Base-by-base conservation (phyloP, 139 green algal genomes). In the Micractinium sp. region DNA sequence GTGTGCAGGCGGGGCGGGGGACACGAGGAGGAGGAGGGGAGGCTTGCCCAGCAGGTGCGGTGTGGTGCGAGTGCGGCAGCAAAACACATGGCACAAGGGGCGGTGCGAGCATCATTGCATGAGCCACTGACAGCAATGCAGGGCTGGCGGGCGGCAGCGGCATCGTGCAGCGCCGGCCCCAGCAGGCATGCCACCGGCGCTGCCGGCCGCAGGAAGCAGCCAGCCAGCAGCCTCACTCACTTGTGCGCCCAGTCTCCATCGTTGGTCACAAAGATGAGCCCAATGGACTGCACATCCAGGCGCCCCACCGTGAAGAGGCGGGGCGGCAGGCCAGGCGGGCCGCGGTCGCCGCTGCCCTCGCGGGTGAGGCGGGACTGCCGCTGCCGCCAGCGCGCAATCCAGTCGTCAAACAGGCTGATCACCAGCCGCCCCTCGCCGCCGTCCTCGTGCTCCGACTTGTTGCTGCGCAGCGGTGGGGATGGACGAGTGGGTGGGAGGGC, bases 211-310 rank as follows among this genome's bases (percentile, higher is more conserved):
- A 47, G 73, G 73, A 18, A 18, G 77, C 15, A 36, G 13, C 27
- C 47, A 73, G 25, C n/a, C 53, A 56, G 18, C 56, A 56, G 0
- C 9, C 39, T 23, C 38, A 74, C 86, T 80, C 87, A 66, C 79
- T 89, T 87, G 41, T 98, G 91, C 7, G 96, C 95, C 96, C 96
- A 98, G 33, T 93, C 88, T 85, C 98, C 98, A 86, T 99, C 98
- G 82, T 99, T 99, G 13, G 98, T 99, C 33, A 99, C 92, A 23
- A 99, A 93, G 35, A 99, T 92, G 39, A 99, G 95, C 0, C 98
- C 98, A 14, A 94, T 95, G 19, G 96, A 96, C 23, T 93, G 88
- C 14, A 97, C 97, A 86, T 99, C 98, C 76, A 99, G 92, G 9
- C 97, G 93, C 14, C 98, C 98, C 69, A 99, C 98, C 5, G 96